Conservation (phyloP, 2,329 filamentous ascomycete species). For the Talaromyces sp. region DNA sequence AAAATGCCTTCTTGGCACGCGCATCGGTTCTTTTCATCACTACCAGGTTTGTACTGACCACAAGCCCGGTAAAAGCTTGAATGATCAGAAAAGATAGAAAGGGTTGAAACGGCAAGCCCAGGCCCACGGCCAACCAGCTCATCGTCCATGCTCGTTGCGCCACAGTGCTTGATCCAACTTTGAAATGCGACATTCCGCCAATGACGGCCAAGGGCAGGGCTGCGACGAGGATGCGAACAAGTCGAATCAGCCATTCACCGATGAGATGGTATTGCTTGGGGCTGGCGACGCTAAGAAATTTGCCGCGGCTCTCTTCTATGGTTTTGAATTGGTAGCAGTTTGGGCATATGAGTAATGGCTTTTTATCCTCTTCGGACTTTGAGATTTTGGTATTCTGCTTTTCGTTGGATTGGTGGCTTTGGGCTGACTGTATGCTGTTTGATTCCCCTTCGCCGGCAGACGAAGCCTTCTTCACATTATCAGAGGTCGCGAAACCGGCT, state of each 20-base stretch:
- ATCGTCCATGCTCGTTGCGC: conserved; percentile 26
- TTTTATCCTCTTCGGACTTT: neutral
- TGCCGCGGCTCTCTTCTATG: conserved; percentile 15
- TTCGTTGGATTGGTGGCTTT: neutral
- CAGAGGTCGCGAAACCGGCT: no score
- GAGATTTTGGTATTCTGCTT: neutral
- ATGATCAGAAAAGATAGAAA: neutral
- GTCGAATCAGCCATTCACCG: neutral
- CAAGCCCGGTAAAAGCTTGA: neutral
- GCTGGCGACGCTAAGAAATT: neutral
- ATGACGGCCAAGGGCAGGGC: conserved; percentile 25
- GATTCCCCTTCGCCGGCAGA: neutral
- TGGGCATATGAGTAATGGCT: conserved; percentile 8
- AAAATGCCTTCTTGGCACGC: neutral
- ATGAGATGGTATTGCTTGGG: neutral
- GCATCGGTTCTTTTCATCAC: neutral
- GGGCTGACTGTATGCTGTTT: neutral
- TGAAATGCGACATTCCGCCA: conserved; percentile 26
- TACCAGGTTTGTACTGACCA: neutral
- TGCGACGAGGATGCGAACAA: conserved; percentile 15
- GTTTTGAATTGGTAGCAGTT: conserved; percentile 12
- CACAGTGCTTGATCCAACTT: conserved; percentile 23
- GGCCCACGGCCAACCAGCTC: conserved; percentile 25
- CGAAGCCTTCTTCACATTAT: neutral
- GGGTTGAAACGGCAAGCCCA: neutral